Evolutionary conservation across 345 rosid genomes (phyloP), one percentile per base, ranked within the genome.

Genomic region (Aurinia saxatilis): DNA sequence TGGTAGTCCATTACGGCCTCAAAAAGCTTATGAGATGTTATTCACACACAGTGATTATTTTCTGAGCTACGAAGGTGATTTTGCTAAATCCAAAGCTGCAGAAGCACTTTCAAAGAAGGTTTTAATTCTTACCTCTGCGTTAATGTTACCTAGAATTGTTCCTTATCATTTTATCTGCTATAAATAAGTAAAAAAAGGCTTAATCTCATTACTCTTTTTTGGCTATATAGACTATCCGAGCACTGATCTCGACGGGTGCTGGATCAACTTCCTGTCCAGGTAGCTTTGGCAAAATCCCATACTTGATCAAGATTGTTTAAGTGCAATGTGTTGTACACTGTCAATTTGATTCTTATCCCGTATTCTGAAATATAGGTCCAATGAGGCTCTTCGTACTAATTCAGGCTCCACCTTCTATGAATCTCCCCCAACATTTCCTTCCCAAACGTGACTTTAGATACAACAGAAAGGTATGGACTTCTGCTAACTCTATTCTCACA

Each of bases 401-500:
- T 58, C 80, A 82, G 75, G 99, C 93, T 65, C 93, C 88, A 29
- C 53, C 88, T 50, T 77, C 91, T 66, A 65, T 85, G 58, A 82
- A 78, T 70, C 76, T 82, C 38, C 90, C 97, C 15, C 71, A 71
- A 57, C 90, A 90, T 84, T 93, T 87, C 80, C 88, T 90, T 72
- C 99, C 95, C 31, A 93, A 90, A 78, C 95, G 90, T 48, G 99
- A 85, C 59, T 90, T 93, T 80, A 90, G 69, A 81, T 82, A 69
- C 77, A 84, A 73, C 81, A 87, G 77, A 76, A 90, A 90, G 95
- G 99, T 90, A 58, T 14, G 39, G 11, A 42, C 56, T 38, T 47
- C n/a, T 45, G 31, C 19, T 60, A 31, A 12, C 40, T 36, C 3
- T 14, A 25, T 25, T 27, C 18, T 55, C 53, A 31, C 34, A 64